phyloP scores from a whole-genome alignment of 73 alveolate species.

The Paramecium biaurelia region DNA sequence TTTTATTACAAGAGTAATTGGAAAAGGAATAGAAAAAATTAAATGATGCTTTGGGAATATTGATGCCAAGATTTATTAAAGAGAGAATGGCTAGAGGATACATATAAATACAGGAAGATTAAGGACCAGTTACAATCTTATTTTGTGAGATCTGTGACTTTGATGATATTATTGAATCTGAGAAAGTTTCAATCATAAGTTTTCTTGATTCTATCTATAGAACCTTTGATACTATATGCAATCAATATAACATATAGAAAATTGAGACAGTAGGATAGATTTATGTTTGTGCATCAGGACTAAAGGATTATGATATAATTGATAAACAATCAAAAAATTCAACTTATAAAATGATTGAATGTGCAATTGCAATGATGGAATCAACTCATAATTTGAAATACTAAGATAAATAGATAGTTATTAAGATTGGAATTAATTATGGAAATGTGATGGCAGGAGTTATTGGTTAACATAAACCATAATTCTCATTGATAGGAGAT shows the following conservation, averaged over 20 bases:
- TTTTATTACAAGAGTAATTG: background rate
- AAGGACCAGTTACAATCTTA: constrained; percentile 80
- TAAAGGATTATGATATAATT: constrained; percentile 72
- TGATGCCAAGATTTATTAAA: constrained; percentile 49
- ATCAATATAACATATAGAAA: constrained; percentile 54
- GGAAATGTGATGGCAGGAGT: constrained; percentile 69
- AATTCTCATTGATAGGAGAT: constrained; percentile 66
- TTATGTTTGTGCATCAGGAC: constrained; percentile 89
- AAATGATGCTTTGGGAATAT: constrained; percentile 40
- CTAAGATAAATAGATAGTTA: constrained; percentile 8
- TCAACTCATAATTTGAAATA: background rate
- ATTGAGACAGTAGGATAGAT: constrained; percentile 91
- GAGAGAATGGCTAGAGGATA: constrained; percentile 71
- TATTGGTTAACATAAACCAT: constrained; percentile 64
- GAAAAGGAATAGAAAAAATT: constrained; percentile 38
- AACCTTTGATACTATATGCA: constrained; percentile 78
- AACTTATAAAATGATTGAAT: constrained; percentile 31
- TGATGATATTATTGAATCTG: constrained; percentile 71
- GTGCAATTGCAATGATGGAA: constrained; percentile 49
- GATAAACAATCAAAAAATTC: background rate
- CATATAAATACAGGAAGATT: constrained; percentile 78
- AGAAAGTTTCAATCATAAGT: constrained; percentile 10
- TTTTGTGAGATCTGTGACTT: constrained; percentile 85
- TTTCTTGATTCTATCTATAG: constrained; percentile 75
- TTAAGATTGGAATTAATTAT: constrained; percentile 59